Evolutionary conservation across 768 basidiomycete genomes (phyloP).

Genomic region (Leccinum variicolor): DNA sequence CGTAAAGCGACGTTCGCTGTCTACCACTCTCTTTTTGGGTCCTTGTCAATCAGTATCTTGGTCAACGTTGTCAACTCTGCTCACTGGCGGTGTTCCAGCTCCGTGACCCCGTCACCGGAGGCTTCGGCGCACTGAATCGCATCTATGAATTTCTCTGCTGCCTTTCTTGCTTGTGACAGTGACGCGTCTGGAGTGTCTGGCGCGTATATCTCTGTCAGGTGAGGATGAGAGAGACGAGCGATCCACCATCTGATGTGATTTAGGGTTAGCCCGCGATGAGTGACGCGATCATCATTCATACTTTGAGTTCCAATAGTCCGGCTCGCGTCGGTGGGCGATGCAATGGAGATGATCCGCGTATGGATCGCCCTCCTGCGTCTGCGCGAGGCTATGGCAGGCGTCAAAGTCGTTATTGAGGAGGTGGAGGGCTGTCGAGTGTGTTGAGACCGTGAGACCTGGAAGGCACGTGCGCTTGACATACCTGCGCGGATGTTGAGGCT

Average conservation of each 20-base stretch:
- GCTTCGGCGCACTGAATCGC: conserved; percentile 8
- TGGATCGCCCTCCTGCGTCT: conserved; percentile 17
- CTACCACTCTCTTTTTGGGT: background rate
- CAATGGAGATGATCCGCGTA: conserved; percentile 22
- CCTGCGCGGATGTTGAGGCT: conserved; percentile 14
- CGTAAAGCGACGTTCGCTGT: background rate
- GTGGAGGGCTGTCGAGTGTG: conserved; percentile 9
- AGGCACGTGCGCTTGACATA: background rate
- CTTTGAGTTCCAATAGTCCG: conserved; percentile 18
- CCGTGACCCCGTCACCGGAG: conserved; percentile 6
- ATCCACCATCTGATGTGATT: conserved; percentile 16
- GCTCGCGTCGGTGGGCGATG: conserved; percentile 23
- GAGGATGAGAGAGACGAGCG: conserved; percentile 13
- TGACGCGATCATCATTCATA: background rate
- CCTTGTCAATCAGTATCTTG: conserved; percentile 12
- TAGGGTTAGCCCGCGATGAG: background rate
- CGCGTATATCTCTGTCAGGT: conserved; percentile 17
- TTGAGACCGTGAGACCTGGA: background rate
- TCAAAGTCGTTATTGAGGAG: conserved; percentile 22
- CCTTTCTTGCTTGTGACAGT: conserved; percentile 6
- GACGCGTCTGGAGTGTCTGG: conserved; percentile 4
- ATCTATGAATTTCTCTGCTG: conserved; percentile 10
- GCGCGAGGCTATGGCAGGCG: conserved; percentile 17
- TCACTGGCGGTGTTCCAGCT: conserved; percentile 20
- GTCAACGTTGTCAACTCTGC: conserved; percentile 17